Conservation (phyloP, 192 early-diverging fungal species). For the Rhizophagus sp. region DNA sequence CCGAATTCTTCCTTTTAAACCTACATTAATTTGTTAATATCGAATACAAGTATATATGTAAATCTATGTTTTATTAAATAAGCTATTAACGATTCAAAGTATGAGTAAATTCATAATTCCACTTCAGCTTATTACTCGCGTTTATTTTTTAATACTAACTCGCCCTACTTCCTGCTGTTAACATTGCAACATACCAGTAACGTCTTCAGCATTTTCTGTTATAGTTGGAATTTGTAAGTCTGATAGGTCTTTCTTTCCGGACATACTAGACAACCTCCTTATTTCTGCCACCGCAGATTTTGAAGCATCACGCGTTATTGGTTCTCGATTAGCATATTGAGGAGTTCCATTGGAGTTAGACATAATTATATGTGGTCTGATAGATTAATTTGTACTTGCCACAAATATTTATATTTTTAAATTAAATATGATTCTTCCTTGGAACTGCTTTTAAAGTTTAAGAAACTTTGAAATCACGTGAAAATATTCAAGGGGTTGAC, state of each 20-base stretch:
- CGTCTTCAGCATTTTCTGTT: slow-evolving; percentile 45
- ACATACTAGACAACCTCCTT: slow-evolving; percentile 39
- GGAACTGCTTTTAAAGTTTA: no score
- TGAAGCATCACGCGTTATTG: slow-evolving; percentile 4
- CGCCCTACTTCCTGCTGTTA: not conserved
- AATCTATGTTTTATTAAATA: no score
- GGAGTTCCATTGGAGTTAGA: not conserved
- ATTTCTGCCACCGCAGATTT: slow-evolving; percentile 26
- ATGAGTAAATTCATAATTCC: no score
- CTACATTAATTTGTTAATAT: slow-evolving; percentile 29
- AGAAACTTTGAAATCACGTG: no score
- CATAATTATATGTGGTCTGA: not conserved
- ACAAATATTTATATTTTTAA: no score
- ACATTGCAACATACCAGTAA: slow-evolving; percentile 36
- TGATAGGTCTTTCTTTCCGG: slow-evolving; percentile 39
- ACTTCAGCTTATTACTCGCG: no score
- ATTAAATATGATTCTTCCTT: no score
- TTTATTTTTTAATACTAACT: not conserved
- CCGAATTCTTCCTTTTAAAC: slow-evolving; percentile 49
- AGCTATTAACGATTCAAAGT: no score
- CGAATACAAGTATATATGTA: not conserved
- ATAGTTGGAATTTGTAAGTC: slow-evolving; percentile 49
- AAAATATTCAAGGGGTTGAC: no score
- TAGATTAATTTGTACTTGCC: no score
- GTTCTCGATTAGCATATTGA: not conserved